A percentile compares a stretch with the other conserved stretches of the same genome.
phyloP scores from a whole-genome alignment of 1,284 basidiomycete genomes.

The Ustilago xerochloae region DNA sequence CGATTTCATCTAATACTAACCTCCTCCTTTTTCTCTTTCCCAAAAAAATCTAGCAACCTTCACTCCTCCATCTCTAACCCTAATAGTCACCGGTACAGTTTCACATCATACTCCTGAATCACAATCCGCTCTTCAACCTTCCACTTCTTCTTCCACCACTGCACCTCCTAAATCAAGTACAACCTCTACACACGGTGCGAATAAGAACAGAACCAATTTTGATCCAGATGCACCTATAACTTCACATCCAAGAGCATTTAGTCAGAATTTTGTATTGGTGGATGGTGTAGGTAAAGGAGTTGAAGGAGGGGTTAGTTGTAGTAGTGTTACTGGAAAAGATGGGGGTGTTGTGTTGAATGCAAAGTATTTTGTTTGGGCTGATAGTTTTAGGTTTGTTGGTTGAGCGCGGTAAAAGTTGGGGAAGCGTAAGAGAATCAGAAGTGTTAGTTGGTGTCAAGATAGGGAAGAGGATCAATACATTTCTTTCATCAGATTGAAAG shows the following conservation, averaged over 20 bases:
- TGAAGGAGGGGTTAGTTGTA: conserved; percentile 32
- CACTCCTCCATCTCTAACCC: conserved; percentile 52
- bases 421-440: not conserved
- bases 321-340: conserved; percentile 28
- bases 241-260: conserved; percentile 55
- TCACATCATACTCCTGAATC: conserved; percentile 65
- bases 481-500: too few relatives aligned
- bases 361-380: conserved; percentile 61
- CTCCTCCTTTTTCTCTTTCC: not conserved
- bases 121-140: conserved; percentile 27
- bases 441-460: not conserved
- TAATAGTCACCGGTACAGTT: conserved; percentile 61
- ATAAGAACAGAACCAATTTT: conserved; percentile 30
- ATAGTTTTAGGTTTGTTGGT: conserved; percentile 62
- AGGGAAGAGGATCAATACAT: too few relatives aligned
- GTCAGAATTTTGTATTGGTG: conserved; percentile 62
- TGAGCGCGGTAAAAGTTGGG: conserved; percentile 16
- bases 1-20: conserved; percentile 1
- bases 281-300: conserved; percentile 20
- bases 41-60: conserved; percentile 37
- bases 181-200: conserved; percentile 37
- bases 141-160: conserved; percentile 38
- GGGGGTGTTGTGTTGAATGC: conserved; percentile 36
- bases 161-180: conserved; percentile 58
- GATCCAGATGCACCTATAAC: conserved; percentile 58